A percentile compares a stretch with the other conserved stretches of the same genome.
Evolutionary conservation across 2,329 filamentous ascomycete species (phyloP).

Genomic region (Penicillium freii): DNA sequence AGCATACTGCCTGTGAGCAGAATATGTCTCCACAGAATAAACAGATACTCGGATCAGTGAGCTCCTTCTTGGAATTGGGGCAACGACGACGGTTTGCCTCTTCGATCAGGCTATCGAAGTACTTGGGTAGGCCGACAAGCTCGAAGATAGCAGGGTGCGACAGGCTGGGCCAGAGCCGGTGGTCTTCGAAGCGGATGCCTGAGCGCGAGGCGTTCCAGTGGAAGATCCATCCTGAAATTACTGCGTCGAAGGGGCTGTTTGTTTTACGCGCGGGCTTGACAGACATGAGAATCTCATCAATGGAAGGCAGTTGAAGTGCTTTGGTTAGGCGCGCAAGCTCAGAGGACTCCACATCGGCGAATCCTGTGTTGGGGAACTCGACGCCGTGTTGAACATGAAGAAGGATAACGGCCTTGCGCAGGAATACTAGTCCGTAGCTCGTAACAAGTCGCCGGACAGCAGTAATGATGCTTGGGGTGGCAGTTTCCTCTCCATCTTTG

Average conservation of each 20-base stretch:
- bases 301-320: slow-evolving; percentile 69
- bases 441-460: slow-evolving; percentile 51
- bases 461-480: slow-evolving; percentile 33
- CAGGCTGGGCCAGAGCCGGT: slow-evolving; percentile 47
- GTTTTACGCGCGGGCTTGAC: slow-evolving; percentile 46
- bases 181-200: slow-evolving; percentile 33
- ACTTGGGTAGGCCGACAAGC: slow-evolving; percentile 84
- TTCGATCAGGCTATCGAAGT: slow-evolving; percentile 89
- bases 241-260: slow-evolving; percentile 46
- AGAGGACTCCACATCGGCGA: slow-evolving; percentile 62
- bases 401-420: slow-evolving; percentile 80
- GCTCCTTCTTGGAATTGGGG: slow-evolving; percentile 84
- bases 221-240: slow-evolving; percentile 70
- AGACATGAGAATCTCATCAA: slow-evolving; percentile 73
- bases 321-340: slow-evolving; percentile 81
- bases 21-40: slow-evolving; percentile 96
- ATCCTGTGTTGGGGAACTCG: slow-evolving; percentile 72
- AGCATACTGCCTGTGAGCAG: slow-evolving; percentile 92
- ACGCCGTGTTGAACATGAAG: slow-evolving; percentile 86
- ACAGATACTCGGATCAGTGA: slow-evolving; percentile 87
- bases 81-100: slow-evolving; percentile 82
- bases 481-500: slow-evolving; percentile 38
- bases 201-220: slow-evolving; percentile 41
- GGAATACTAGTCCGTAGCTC: slow-evolving; percentile 84
- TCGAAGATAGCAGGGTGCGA: slow-evolving; percentile 93